These are phyloP conservation scores for Naganishia vishniacii DNA, from an alignment of 768 basidiomycete genomes.

Conservation along the genomic window DNA sequence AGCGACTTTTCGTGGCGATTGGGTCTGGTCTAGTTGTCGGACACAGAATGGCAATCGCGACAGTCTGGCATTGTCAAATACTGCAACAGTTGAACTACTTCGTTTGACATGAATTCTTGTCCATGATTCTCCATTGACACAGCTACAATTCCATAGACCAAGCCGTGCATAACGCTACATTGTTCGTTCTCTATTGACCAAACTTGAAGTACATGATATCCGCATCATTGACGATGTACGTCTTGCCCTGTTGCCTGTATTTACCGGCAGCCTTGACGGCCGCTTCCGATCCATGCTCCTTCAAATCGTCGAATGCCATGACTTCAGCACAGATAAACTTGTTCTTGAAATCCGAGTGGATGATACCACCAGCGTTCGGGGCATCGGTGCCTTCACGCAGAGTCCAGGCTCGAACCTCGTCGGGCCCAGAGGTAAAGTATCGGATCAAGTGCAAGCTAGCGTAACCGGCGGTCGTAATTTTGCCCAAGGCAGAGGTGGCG, in stretches of 20 bases:
- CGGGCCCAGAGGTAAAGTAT: slow-evolving; percentile 95
- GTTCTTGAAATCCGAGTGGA: slow-evolving; percentile 83
- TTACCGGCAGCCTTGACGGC: slow-evolving; percentile 91
- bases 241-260: slow-evolving; percentile 90
- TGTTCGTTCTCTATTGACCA: slow-evolving; percentile 6
- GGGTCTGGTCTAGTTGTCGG: too few relatives aligned
- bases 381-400: slow-evolving; percentile 90
- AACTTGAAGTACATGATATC: slow-evolving; percentile 47
- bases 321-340: slow-evolving; percentile 91
- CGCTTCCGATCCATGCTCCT: slow-evolving; percentile 81
- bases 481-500: slow-evolving; percentile 64
- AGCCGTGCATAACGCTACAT: slow-evolving; percentile 5
- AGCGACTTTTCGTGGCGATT: too few relatives aligned
- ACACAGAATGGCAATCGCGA: too few relatives aligned
- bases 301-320: slow-evolving; percentile 69
- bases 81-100: too few relatives aligned
- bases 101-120: too few relatives aligned
- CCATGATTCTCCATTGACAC: too few relatives aligned
- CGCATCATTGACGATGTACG: slow-evolving; percentile 53
- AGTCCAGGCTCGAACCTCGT: slow-evolving; percentile 97
- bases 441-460: slow-evolving; percentile 65
- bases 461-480: slow-evolving; percentile 79
- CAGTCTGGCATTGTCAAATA: too few relatives aligned
- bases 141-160: too few relatives aligned
- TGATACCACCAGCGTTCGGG: slow-evolving; percentile 95